Base-by-base conservation (phyloP, 164 flowering plant genomes). In the Stephania japonica region DNA sequence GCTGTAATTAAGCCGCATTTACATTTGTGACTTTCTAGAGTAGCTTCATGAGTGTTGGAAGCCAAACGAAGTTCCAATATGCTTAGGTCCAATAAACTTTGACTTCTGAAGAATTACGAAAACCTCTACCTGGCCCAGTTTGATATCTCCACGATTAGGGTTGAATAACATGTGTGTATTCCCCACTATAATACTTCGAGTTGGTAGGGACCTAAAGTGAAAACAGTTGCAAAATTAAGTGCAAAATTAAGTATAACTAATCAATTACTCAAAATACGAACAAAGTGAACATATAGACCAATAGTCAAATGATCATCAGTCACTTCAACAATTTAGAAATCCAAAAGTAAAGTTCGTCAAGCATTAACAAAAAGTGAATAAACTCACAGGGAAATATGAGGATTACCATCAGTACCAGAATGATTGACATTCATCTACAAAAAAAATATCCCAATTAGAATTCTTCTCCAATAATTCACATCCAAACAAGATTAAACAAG, bases 131-230 rank as follows among this genome's bases (percentile, higher is more conserved):
- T 94, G 98, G 16, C 97, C 98, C 59, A 94, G 83, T 79, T 94
- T 92, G 82, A 94, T 84, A 76, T 94, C 97, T 82, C 97, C 98
- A 69, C 97, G 97, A 42, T 84, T 91, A 38, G 97, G 98, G 75
- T 94, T 94, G 83, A 84, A 94, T 19, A 94, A 88, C 23, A 86
- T 86, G 70, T 94, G 98, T 78, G 86, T 91, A 79, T 94, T 94
- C 70, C 93, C 97, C 76, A 94, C 86, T 70, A 94, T 72, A 49
- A 94, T 62, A 68, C 75, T 78, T 72, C 84, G 85, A 67, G 80
- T 70, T n/a, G 70, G 32, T 43, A 64, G 72, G 73, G 69, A 41
- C 85, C 91, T 87, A 77, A 2, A 64, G 53, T 67, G 27, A 19
- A 25, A 38, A 74, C 43, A 68, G 65, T 43, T 43, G 56, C 23